Conservation (phyloP, 208 protist species). For the Polymyxa betae region DNA sequence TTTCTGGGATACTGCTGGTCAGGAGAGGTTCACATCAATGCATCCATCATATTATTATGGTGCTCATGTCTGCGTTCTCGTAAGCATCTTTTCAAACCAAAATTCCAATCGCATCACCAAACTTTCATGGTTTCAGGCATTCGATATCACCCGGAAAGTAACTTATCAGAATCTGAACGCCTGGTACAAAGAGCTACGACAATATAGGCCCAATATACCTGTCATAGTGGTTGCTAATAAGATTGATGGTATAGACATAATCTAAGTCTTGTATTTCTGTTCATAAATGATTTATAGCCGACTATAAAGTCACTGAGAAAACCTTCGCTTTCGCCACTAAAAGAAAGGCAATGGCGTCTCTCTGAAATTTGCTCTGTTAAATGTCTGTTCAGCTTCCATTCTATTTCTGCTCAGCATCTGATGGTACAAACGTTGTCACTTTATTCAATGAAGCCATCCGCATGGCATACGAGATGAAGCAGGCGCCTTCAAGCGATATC, state of each 20-base stretch:
- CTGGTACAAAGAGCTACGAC: slow-evolving; percentile 60
- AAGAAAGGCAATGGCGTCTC: slow-evolving; percentile 18
- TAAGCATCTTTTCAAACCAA: neutral
- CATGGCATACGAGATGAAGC: neutral
- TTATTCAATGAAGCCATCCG: slow-evolving; percentile 50
- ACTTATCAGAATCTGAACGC: slow-evolving; percentile 63
- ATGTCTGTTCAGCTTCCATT: slow-evolving; percentile 7
- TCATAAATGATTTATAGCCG: neutral
- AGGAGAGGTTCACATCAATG: slow-evolving; percentile 61
- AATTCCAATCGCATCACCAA: neutral
- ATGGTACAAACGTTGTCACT: slow-evolving; percentile 58
- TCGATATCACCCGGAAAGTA: slow-evolving; percentile 65
- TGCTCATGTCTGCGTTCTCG: slow-evolving; percentile 62
- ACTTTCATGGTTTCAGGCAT: slow-evolving; percentile 49
- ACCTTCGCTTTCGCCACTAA: slow-evolving; percentile 52
- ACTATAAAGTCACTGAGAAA: slow-evolving; percentile 56
- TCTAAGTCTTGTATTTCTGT: neutral
- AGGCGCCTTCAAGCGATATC: slow-evolving; percentile 54
- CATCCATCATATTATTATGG: slow-evolving; percentile 65
- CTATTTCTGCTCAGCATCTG: slow-evolving; percentile 52
- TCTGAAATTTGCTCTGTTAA: neutral
- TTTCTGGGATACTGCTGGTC: slow-evolving; percentile 65
- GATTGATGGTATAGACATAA: slow-evolving; percentile 55
- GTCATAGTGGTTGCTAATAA: slow-evolving; percentile 65
- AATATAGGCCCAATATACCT: slow-evolving; percentile 58